A percentile compares a stretch with the other conserved stretches of the same genome.
These are phyloP conservation scores for Microdochium nivale DNA, from an alignment of 2,329 filamentous ascomycete genomes.

Conservation along the genomic window DNA sequence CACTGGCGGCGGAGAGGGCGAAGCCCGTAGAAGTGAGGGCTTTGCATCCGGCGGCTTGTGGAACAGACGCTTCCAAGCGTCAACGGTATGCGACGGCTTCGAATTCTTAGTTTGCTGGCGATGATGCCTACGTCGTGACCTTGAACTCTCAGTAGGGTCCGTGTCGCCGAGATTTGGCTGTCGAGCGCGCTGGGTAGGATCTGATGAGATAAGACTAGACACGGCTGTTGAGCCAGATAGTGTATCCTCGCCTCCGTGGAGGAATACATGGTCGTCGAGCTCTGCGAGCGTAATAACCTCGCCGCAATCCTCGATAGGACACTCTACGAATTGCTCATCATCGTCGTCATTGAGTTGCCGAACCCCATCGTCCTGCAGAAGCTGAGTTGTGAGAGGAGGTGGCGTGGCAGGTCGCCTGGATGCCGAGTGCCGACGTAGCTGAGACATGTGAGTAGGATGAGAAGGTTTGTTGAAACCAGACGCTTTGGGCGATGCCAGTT, in stretches of 20 bases:
- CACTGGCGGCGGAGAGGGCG: not conserved
- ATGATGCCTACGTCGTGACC: not conserved
- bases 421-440: no score
- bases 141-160: not conserved
- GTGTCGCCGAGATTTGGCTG: not conserved
- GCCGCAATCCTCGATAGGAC: conserved; percentile 48
- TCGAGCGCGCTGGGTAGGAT: not conserved
- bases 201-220: conserved; percentile 1
- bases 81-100: conserved; percentile 12
- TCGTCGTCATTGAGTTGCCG: conserved; percentile 2
- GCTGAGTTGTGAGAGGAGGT: not conserved
- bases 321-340: conserved; percentile 37
- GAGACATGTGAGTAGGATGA: no score
- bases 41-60: conserved; percentile 7
- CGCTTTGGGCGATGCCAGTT: no score
- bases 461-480: no score
- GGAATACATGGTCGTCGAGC: conserved; percentile 49
- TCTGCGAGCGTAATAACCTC: conserved; percentile 45
- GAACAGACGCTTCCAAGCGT: conserved; percentile 21
- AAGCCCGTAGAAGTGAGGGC: not conserved
- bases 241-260: conserved; percentile 44
- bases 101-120: not conserved
- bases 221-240: conserved; percentile 22
- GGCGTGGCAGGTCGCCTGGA: not conserved
- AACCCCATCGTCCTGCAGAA: not conserved